Base-by-base conservation (phyloP, 2,329 filamentous ascomycete genomes). In the Alternaria novae-zelandiae region DNA sequence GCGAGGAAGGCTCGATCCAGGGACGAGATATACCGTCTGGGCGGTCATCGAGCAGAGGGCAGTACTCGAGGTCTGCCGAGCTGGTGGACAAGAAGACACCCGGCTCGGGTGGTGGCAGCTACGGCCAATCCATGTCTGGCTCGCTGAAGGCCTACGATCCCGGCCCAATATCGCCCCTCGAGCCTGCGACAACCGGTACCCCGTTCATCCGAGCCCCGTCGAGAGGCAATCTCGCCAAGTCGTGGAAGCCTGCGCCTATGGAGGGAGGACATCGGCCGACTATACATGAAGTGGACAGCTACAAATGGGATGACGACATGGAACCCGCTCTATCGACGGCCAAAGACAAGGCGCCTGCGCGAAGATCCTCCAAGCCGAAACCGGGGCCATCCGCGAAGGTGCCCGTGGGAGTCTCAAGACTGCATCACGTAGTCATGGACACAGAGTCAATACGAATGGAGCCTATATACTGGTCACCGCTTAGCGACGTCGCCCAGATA, bases 391-490 rank as follows among this genome's bases (percentile, higher is more conserved):
- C 75, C 54, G 83, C 82, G 6, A 89, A 91, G 61, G 89, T 98
- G 3, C 89, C 94, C 4, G 95, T 98, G 1, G 96, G 96, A 0
- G 85, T 96, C 6, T 97, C 94, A n/a, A 88, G 94, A 68, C 84
- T 99, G 61, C 95, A 99, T 77, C 87, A 94, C 73, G 95, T 98
- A 2, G 89, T 92, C 61, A 85, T 98, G 70, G 94, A 95, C 21
- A 87, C 71, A 10, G 74, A 77, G 45, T 75, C 74, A 7, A 74
- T 76, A 66, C 86, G 92, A 74, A 97, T 99, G 94, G 93, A 94
- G 78, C 96, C 96, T 0, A 97, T 98, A 63, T 99, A 99, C 78
- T 99, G 96, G 96, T 94, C 91, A 17, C 95, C 96, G 8, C 87
- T 98, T 30, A 94, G 97, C 72, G 96, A 98, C 74, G 87, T 96